Evolutionary conservation across 1,284 basidiomycete genomes (phyloP).

Genomic region (Leccinum angustisporum): DNA sequence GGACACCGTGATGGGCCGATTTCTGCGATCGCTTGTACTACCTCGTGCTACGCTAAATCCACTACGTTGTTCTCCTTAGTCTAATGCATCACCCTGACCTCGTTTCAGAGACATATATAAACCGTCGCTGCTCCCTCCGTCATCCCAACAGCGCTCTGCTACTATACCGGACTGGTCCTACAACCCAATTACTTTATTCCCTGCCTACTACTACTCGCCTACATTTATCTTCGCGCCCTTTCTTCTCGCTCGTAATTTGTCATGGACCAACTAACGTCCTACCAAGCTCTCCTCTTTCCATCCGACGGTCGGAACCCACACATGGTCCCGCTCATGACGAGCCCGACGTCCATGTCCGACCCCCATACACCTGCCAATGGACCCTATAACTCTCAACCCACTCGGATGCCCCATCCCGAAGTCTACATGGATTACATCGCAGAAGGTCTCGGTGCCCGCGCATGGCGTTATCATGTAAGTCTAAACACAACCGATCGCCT

Average conservation of each 20-base stretch:
- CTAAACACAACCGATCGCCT: slow-evolving; percentile 1
- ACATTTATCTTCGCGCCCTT: slow-evolving; percentile 8
- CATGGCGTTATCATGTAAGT: slow-evolving; percentile 72
- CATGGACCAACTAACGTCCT: slow-evolving; percentile 62
- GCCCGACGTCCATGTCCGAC: slow-evolving; percentile 51
- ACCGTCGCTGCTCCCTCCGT: slow-evolving; percentile 11
- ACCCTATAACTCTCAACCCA: slow-evolving; percentile 37
- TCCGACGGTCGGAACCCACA: slow-evolving; percentile 68
- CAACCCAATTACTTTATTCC: slow-evolving; percentile 23
- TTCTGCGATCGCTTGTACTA: slow-evolving; percentile 22
- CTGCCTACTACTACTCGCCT: slow-evolving; percentile 10
- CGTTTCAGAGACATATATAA: slow-evolving; percentile 37
- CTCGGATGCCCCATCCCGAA: slow-evolving; percentile 76
- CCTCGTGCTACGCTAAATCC: slow-evolving; percentile 31
- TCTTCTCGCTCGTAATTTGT: slow-evolving; percentile 12
- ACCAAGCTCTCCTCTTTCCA: slow-evolving; percentile 64
- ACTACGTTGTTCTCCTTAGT: slow-evolving; percentile 24
- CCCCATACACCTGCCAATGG: slow-evolving; percentile 35
- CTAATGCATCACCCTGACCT: slow-evolving; percentile 34
- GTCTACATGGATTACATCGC: slow-evolving; percentile 82
- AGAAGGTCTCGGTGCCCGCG: slow-evolving; percentile 60
- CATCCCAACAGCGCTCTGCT: slow-evolving; percentile 14
- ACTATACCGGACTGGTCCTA: not conserved
- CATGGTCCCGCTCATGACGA: slow-evolving; percentile 67
- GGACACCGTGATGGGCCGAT: slow-evolving; percentile 15